Evolutionary conservation across 1,284 basidiomycete genomes (phyloP).

Genomic region (Ceratobasidium sp.): DNA sequence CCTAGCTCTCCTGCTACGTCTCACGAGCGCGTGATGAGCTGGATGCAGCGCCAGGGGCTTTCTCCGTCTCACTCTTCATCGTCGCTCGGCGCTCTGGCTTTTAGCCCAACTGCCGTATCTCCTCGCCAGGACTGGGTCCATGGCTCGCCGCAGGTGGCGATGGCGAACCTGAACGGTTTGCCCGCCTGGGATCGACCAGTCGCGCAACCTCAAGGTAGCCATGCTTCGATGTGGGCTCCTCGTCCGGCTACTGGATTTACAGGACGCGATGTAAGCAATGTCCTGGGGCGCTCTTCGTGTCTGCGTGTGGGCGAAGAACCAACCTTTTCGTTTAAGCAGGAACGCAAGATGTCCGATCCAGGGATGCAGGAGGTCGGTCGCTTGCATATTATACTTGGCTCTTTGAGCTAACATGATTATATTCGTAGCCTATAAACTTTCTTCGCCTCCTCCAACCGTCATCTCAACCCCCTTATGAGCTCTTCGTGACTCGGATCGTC

Average conservation of each 20-base stretch:
- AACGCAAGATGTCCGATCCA: conserved; percentile 16
- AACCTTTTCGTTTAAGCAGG: neutral
- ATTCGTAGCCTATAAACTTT: conserved; percentile 81
- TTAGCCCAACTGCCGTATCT: neutral
- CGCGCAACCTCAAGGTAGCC: neutral
- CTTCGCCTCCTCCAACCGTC: conserved; percentile 83
- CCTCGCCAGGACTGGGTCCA: conserved; percentile 22
- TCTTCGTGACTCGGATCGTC: conserved; percentile 85
- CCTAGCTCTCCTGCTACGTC: conserved; percentile 13
- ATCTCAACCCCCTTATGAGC: conserved; percentile 80
- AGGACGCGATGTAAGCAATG: conserved; percentile 4
- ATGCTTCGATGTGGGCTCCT: conserved; percentile 33
- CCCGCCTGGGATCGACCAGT: conserved; percentile 16
- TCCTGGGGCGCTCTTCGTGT: too few species aligned
- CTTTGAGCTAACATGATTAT: neutral
- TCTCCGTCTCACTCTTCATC: neutral
- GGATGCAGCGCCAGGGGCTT: conserved; percentile 33
- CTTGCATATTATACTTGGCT: too few species aligned
- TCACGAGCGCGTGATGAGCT: conserved; percentile 41
- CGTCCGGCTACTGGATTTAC: neutral
- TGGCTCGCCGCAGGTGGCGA: conserved; percentile 1
- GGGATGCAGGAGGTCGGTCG: conserved; percentile 18
- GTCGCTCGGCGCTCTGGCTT: neutral
- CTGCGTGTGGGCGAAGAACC: neutral
- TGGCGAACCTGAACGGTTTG: neutral